Evolutionary conservation across 345 rosid genomes (phyloP).

Genomic region (sweet orange (Citrus sinensis)): DVS_A1.0 CM039164.1:26095501-26096000

Average conservation of each 20-base stretch:
- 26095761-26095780: not conserved
- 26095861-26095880: not conserved
- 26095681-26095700: not conserved
- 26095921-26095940: not conserved
- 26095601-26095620: not conserved
- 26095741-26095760: not conserved
- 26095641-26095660: not conserved
- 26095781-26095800: not conserved
- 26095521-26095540: not conserved
- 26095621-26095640: not conserved
- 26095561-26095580: not conserved
- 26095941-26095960: not conserved
- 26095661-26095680: not conserved
- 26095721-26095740: not conserved
- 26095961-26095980: not conserved
- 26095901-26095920: not conserved
- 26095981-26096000: slow-evolving; percentile 2
- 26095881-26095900: not conserved
- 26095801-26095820: not conserved
- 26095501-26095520: not conserved
- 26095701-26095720: not conserved
- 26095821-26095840: not conserved
- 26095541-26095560: not conserved
- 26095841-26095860: not conserved
- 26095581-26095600: not conserved